Conservation (phyloP, 768 basidiomycete species). For the Tylopilus sp. region DNA sequence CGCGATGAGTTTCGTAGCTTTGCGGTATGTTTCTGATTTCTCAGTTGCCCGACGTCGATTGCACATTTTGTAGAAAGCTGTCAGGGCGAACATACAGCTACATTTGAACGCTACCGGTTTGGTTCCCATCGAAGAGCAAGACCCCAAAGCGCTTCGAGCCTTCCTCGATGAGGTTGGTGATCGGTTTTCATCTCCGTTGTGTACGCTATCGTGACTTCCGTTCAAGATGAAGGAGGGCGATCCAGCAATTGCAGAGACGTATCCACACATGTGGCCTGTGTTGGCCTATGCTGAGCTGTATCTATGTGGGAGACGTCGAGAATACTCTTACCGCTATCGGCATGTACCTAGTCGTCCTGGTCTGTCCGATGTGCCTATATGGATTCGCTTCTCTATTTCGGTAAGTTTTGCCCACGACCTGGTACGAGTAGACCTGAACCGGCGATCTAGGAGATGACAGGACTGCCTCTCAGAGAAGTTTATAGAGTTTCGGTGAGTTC, state of each 20-base stretch:
- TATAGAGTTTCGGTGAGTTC: not conserved
- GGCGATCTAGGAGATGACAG: slow-evolving; percentile 6
- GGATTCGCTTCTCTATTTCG: slow-evolving; percentile 3
- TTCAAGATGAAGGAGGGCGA: slow-evolving; percentile 12
- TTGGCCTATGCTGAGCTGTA: slow-evolving; percentile 16
- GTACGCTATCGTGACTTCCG: not conserved
- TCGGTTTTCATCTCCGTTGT: not conserved
- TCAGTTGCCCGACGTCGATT: no score
- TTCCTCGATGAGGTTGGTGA: not conserved
- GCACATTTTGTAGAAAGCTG: no score
- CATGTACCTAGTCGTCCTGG: not conserved
- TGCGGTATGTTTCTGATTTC: no score
- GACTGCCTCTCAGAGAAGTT: slow-evolving; percentile 1
- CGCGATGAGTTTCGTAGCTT: no score
- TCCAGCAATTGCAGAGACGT: slow-evolving; percentile 10
- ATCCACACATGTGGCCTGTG: slow-evolving; percentile 14
- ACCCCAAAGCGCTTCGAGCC: not conserved
- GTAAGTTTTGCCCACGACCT: slow-evolving; percentile 1
- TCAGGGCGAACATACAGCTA: not conserved
- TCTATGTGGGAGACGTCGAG: not conserved
- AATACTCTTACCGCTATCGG: no score
- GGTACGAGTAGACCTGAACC: not conserved
- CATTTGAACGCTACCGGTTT: not conserved
- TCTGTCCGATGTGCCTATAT: slow-evolving; percentile 8
- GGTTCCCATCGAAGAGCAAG: not conserved